These are phyloP conservation scores for Boletus pseudopeckii DNA, from an alignment of 768 basidiomycete genomes.

Conservation along the genomic window DNA sequence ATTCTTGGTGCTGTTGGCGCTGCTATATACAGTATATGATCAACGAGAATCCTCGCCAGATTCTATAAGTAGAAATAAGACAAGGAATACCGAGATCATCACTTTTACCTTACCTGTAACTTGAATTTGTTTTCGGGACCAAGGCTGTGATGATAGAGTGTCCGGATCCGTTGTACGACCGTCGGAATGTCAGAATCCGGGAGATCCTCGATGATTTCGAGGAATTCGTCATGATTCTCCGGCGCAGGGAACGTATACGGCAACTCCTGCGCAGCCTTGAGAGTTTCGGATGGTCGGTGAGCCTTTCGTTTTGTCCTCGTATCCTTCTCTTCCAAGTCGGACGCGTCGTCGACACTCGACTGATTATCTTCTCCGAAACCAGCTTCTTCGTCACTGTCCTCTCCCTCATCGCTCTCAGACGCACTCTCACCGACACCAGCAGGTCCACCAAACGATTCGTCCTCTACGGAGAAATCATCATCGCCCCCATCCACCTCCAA, in stretches of 20 bases:
- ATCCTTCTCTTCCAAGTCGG: conserved; percentile 32
- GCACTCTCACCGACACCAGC: conserved; percentile 37
- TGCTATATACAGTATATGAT: conserved; percentile 79
- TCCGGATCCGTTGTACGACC: conserved; percentile 86
- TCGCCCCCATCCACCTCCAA: conserved; percentile 45
- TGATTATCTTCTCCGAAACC: conserved; percentile 34
- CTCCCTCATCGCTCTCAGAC: conserved; percentile 33
- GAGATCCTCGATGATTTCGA: conserved; percentile 73
- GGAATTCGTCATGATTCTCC: conserved; percentile 78
- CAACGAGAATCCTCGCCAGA: conserved; percentile 75
- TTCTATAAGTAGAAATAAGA: conserved; percentile 41
- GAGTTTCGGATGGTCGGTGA: conserved; percentile 30
- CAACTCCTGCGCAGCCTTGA: conserved; percentile 52
- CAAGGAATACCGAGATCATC: neutral
- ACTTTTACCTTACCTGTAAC: conserved; percentile 64
- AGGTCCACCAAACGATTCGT: conserved; percentile 34
- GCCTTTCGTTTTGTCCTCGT: conserved; percentile 36
- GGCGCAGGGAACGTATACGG: conserved; percentile 95
- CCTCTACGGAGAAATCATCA: conserved; percentile 64
- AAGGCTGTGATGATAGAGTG: conserved; percentile 91
- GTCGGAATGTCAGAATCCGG: conserved; percentile 69
- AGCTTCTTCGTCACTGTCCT: conserved; percentile 31
- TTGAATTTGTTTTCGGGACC: conserved; percentile 88
- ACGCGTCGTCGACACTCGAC: conserved; percentile 38
- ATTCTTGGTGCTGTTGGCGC: conserved; percentile 60